Base-by-base conservation (phyloP, 176 grass and related monocot species). In the Otatea glauca region DNA sequence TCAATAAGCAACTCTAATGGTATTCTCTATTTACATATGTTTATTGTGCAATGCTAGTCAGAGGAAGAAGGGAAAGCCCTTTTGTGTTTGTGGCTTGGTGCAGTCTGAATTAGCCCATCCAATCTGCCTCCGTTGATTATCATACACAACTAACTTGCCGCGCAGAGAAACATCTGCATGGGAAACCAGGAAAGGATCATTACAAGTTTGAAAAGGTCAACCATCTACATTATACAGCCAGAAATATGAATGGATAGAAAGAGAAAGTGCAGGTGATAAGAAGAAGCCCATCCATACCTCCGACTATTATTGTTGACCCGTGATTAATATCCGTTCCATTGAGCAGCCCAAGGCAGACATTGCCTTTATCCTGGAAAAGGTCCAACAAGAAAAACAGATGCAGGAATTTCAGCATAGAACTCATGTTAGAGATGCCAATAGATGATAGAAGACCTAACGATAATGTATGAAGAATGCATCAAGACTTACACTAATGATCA, bases 111-210 rank as follows among this genome's bases (percentile, higher is more conserved):
- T 80, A 58, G 77, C 81, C 97, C 97, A 99, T 53, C 97, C 97
- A 82, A 96, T 89, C 89, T 88, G 90, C 60, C 79, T 87, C 81
- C 88, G 88, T 72, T 89, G 69, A 86, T 99, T 99, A 68, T 99
- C 93, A 53, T 96, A 96, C 74, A 99, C 87, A 66, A 99, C 88
- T 39, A 99, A 81, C 78, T 99, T 99, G 69, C 97, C 97, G 13
- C 91, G 93, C 61, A 99, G 91, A 72, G 97, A 96, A 79, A 96
- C 88, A 89, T 96, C 97, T 99, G 54, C 83, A 89, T 83, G 66
- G 42, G 72, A 85, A 44, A 82, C 58, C 45, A 82, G 1, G 9
- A 59, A 63, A 23, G 9, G 9, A 63, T 63, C 11, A 68, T 60
- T 74, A 15, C 15, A 75, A 63, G 53, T 32, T 61, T 12, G 71